Evolutionary conservation across 2,329 filamentous ascomycete genomes (phyloP).

Genomic region (Penicillium verrucosum): DNA sequence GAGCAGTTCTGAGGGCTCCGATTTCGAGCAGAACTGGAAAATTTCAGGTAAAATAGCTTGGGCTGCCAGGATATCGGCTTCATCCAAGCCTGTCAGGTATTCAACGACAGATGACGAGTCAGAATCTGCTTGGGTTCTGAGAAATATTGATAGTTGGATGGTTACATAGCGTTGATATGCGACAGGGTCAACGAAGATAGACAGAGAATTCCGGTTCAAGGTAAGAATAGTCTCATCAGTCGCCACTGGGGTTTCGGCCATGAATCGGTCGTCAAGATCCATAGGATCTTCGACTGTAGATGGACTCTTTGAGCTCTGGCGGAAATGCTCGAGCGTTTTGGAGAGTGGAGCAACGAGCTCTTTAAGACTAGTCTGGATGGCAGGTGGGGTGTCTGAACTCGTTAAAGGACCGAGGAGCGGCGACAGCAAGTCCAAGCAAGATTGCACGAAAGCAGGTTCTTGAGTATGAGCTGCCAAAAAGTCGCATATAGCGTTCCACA

Average conservation of each 20-base stretch:
- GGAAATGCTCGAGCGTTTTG: constrained; percentile 31
- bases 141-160: constrained; percentile 34
- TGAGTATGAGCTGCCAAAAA: constrained; percentile 29
- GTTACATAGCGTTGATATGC: constrained; percentile 40
- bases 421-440: constrained; percentile 34
- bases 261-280: constrained; percentile 44
- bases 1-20: constrained; percentile 39
- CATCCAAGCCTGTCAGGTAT: constrained; percentile 38
- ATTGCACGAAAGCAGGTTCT: constrained; percentile 29
- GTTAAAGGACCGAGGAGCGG: constrained; percentile 30
- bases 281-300: constrained; percentile 33
- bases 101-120: constrained; percentile 23
- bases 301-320: constrained; percentile 21
- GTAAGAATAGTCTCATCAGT: constrained; percentile 25
- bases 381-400: constrained; percentile 15
- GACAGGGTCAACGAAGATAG: constrained; percentile 30
- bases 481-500: constrained; percentile 38
- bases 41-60: constrained; percentile 30
- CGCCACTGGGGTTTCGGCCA: constrained; percentile 23
- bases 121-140: constrained; percentile 14
- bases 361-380: constrained; percentile 24
- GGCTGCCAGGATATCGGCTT: constrained; percentile 38
- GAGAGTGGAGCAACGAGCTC: constrained; percentile 30
- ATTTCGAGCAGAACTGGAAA: constrained; percentile 29
- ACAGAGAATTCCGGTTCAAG: constrained; percentile 32